phyloP scores from a whole-genome alignment of 2,329 filamentous ascomycete species.

The Trichoderma arundinaceum region DNA sequence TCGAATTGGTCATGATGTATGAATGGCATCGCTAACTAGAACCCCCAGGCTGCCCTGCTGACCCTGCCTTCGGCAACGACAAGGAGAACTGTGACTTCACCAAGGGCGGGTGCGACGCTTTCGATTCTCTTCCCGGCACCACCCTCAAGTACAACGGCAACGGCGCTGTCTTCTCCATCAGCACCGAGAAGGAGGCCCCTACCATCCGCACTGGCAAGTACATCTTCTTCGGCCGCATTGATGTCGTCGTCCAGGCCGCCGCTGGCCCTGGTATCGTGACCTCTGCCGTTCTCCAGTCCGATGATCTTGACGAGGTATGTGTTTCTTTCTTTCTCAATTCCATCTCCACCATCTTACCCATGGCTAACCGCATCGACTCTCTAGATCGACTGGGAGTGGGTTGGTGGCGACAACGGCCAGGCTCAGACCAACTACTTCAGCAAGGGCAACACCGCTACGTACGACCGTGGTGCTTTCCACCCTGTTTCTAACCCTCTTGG shows the following conservation, averaged over 20 bases:
- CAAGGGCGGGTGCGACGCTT: conserved; percentile 67
- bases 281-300: conserved; percentile 86
- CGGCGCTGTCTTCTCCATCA: conserved; percentile 70
- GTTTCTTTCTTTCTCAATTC: background rate
- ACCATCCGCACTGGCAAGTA: conserved; percentile 82
- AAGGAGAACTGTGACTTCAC: conserved; percentile 72
- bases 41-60: conserved; percentile 66
- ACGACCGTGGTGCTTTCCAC: conserved; percentile 71
- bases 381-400: conserved; percentile 94
- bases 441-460: conserved; percentile 73
- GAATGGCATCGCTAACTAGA: background rate
- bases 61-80: conserved; percentile 75
- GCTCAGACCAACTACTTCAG: conserved; percentile 86
- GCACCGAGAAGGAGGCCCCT: conserved; percentile 66
- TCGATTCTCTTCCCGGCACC: conserved; percentile 55
- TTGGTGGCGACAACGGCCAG: conserved; percentile 71
- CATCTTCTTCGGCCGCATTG: conserved; percentile 94
- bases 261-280: conserved; percentile 86
- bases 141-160: conserved; percentile 53
- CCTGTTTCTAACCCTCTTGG: conserved; percentile 56
- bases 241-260: conserved; percentile 78
- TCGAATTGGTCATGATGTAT: background rate
- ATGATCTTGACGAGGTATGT: conserved; percentile 70
- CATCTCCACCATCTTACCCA: too few relatives aligned
- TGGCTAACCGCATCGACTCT: conserved; percentile 1